Evolutionary conservation across 768 basidiomycete species (phyloP).

Genomic region (Pisolithus microcarpus): DNA sequence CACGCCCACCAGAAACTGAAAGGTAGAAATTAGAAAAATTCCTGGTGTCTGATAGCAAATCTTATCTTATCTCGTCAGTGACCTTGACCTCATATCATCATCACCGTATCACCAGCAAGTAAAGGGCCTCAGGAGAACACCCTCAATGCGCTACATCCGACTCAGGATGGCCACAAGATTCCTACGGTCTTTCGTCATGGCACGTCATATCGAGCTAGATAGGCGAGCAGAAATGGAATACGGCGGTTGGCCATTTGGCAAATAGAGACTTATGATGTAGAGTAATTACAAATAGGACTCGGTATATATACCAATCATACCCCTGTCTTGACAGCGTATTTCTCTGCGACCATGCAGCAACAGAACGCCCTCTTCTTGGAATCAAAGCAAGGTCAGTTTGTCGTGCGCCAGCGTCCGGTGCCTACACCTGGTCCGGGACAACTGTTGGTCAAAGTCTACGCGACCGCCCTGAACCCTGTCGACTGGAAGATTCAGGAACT

Average conservation of each 20-base stretch:
- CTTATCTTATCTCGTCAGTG: slow-evolving; percentile 16
- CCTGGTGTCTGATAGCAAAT: slow-evolving; percentile 11
- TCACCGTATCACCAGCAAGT: slow-evolving; percentile 9
- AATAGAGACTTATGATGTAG: slow-evolving; percentile 15
- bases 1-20: slow-evolving; percentile 38
- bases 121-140: slow-evolving; percentile 22
- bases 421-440: slow-evolving; percentile 33
- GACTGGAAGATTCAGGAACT: slow-evolving; percentile 33
- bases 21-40: slow-evolving; percentile 20
- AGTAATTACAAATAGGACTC: background rate
- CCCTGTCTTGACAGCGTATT: background rate
- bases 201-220: slow-evolving; percentile 21
- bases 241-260: slow-evolving; percentile 24
- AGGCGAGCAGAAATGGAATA: slow-evolving; percentile 22
- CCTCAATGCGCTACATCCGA: slow-evolving; percentile 26
- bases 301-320: background rate
- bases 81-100: slow-evolving; percentile 13
- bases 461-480: slow-evolving; percentile 40
- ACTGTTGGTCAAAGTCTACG: slow-evolving; percentile 34
- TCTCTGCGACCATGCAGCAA: slow-evolving; percentile 7
- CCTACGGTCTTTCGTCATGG: slow-evolving; percentile 24
- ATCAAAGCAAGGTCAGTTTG: slow-evolving; percentile 23
- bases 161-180: slow-evolving; percentile 26
- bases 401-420: slow-evolving; percentile 18
- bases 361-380: slow-evolving; percentile 25